A percentile compares a stretch with the other conserved stretches of the same genome.
Evolutionary conservation across 352 stramenopile species (phyloP).

Genomic region (Thalassiosira exigua): DNA sequence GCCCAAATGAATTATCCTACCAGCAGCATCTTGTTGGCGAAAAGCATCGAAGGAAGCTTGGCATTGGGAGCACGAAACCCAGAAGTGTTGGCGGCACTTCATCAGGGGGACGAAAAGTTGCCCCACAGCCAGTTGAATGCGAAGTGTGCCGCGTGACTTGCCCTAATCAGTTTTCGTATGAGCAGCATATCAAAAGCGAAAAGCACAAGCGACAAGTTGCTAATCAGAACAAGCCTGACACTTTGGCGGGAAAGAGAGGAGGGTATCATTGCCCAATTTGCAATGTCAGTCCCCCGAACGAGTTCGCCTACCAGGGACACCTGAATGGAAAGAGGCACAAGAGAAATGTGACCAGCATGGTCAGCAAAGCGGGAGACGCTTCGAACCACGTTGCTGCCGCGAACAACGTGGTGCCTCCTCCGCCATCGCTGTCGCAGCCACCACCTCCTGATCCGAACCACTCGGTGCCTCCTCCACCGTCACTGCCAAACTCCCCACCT

Average conservation of each 20-base stretch:
- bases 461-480: background rate
- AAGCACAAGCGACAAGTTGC: conserved; percentile 20
- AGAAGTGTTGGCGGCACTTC: no score
- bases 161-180: conserved; percentile 20
- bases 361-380: no score
- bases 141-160: conserved; percentile 11
- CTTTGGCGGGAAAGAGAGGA: no score
- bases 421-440: no score
- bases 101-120: background rate
- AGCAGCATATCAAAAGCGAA: conserved; percentile 17
- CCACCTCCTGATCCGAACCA: no score
- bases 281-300: conserved; percentile 9
- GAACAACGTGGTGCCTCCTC: no score
- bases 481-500: background rate
- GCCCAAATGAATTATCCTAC: conserved; percentile 21
- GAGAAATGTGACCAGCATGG: conserved; percentile 7
- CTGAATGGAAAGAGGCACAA: conserved; percentile 27
- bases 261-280: conserved; percentile 4
- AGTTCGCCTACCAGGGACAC: conserved; percentile 21
- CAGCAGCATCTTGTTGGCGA: conserved; percentile 26
- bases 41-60: conserved; percentile 13
- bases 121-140: background rate
- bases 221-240: no score
- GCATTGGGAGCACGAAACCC: background rate
- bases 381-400: no score